phyloP scores from a whole-genome alignment of 2,329 filamentous ascomycete genomes.

The Colletotrichum tofieldiae region DNA sequence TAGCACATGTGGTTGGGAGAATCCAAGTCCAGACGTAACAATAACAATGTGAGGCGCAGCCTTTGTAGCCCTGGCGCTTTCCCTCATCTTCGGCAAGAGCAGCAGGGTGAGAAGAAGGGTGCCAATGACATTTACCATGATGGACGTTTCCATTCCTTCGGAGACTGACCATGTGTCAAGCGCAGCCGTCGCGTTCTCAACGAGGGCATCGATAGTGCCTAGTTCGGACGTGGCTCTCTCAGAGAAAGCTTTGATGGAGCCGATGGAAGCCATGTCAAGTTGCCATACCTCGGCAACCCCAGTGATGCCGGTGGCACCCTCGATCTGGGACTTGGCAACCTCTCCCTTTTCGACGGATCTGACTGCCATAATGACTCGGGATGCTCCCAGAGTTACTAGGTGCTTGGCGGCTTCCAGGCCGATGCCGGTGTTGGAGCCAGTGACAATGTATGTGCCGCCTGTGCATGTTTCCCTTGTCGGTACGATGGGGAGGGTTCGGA shows the following conservation, averaged over 20 bases:
- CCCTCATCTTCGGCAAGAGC: slow-evolving; percentile 47
- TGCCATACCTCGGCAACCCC: slow-evolving; percentile 33
- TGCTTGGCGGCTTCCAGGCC: slow-evolving; percentile 55
- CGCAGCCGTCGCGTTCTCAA: slow-evolving; percentile 60
- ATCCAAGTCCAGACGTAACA: neutral
- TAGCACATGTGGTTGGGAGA: neutral
- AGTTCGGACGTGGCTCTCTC: slow-evolving; percentile 49
- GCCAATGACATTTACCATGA: slow-evolving; percentile 54
- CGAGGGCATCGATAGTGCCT: slow-evolving; percentile 53
- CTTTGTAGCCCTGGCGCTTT: slow-evolving; percentile 44
- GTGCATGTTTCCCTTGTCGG: neutral
- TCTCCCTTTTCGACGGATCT: slow-evolving; percentile 42
- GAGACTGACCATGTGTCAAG: slow-evolving; percentile 50
- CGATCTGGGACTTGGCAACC: slow-evolving; percentile 15
- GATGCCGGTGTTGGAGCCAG: slow-evolving; percentile 54
- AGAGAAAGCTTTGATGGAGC: slow-evolving; percentile 56
- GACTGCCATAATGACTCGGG: slow-evolving; percentile 53
- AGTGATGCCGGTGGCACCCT: neutral
- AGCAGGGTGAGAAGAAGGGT: slow-evolving; percentile 46
- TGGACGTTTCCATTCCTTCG: slow-evolving; percentile 64
- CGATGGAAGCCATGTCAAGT: slow-evolving; percentile 56
- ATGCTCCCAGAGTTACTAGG: slow-evolving; percentile 49
- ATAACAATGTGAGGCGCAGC: slow-evolving; percentile 45
- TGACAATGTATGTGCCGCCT: slow-evolving; percentile 48
- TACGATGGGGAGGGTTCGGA: slow-evolving; percentile 8